These are phyloP conservation scores for Leccinum fibrillosum DNA, from an alignment of 768 basidiomycete genomes.

Conservation along the genomic window DNA sequence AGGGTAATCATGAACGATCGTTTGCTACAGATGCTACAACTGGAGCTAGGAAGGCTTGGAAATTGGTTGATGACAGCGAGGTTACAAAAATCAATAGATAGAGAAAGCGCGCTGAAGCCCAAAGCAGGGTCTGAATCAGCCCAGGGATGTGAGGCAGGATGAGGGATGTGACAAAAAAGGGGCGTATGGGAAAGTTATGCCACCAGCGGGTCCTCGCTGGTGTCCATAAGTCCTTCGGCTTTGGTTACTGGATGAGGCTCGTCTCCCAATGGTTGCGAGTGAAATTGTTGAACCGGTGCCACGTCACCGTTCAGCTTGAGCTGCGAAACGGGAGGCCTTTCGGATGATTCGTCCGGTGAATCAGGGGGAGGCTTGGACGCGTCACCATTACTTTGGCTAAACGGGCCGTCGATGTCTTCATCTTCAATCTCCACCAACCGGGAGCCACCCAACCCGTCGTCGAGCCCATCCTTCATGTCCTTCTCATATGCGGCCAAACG, in stretches of 20 bases:
- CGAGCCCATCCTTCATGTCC: slow-evolving; percentile 37
- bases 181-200: slow-evolving; percentile 20
- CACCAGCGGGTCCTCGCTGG: slow-evolving; percentile 58
- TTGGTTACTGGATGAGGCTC: slow-evolving; percentile 49
- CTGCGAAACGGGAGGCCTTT: slow-evolving; percentile 46
- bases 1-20: slow-evolving; percentile 35
- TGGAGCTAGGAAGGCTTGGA: slow-evolving; percentile 19
- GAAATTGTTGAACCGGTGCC: slow-evolving; percentile 46
- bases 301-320: slow-evolving; percentile 46
- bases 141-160: slow-evolving; percentile 4
- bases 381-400: slow-evolving; percentile 34
- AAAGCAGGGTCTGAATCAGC: slow-evolving; percentile 15
- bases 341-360: slow-evolving; percentile 34
- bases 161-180: slow-evolving; percentile 3
- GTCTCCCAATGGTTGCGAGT: slow-evolving; percentile 51
- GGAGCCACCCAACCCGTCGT: slow-evolving; percentile 25
- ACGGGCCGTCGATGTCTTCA: slow-evolving; percentile 30
- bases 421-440: slow-evolving; percentile 33
- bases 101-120: slow-evolving; percentile 23
- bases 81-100: slow-evolving; percentile 34
- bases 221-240: slow-evolving; percentile 63
- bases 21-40: slow-evolving; percentile 32
- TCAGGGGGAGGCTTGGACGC: slow-evolving; percentile 27
- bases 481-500: slow-evolving; percentile 63
- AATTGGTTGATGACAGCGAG: slow-evolving; percentile 27